Evolutionary conservation across 2,329 filamentous ascomycete species (phyloP).

Genomic region (Exophiala sp.): DNA sequence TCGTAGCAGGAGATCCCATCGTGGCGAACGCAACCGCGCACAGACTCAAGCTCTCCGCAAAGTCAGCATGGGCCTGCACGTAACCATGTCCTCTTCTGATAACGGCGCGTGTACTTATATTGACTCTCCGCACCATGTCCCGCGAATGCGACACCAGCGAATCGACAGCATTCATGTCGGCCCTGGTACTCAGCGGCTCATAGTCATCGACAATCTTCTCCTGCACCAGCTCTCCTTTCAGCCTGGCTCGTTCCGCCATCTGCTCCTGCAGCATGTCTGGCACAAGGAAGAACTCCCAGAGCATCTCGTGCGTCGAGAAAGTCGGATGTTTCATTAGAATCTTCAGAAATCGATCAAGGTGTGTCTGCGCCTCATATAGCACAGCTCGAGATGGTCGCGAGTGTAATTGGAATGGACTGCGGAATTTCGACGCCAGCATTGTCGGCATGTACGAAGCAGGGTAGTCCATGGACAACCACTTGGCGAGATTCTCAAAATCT

Average conservation of each 20-base stretch:
- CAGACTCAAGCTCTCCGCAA: conserved; percentile 42
- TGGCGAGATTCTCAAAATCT: conserved; percentile 88
- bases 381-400: conserved; percentile 86
- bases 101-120: conserved; percentile 76
- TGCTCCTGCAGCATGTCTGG: conserved; percentile 87
- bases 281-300: conserved; percentile 98
- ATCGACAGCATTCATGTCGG: conserved; percentile 77
- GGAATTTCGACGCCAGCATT: conserved; percentile 60
- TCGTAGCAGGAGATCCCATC: conserved; percentile 50
- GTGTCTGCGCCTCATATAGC: conserved; percentile 80
- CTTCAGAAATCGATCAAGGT: conserved; percentile 82
- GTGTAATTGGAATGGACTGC: conserved; percentile 88
- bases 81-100: conserved; percentile 75
- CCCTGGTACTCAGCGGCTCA: conserved; percentile 60
- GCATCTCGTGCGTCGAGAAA: conserved; percentile 91
- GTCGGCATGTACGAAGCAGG: conserved; percentile 92
- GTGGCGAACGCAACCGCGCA: conserved; percentile 49
- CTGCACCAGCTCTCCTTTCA: conserved; percentile 76
- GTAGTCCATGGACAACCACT: conserved; percentile 80
- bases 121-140: conserved; percentile 82
- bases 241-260: conserved; percentile 81
- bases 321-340: conserved; percentile 85
- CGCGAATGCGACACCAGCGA: conserved; percentile 87
- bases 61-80: conserved; percentile 57
- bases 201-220: conserved; percentile 89